phyloP scores from a whole-genome alignment of 306 rosid genomes.

The Castanopsis chinensis region DNA sequence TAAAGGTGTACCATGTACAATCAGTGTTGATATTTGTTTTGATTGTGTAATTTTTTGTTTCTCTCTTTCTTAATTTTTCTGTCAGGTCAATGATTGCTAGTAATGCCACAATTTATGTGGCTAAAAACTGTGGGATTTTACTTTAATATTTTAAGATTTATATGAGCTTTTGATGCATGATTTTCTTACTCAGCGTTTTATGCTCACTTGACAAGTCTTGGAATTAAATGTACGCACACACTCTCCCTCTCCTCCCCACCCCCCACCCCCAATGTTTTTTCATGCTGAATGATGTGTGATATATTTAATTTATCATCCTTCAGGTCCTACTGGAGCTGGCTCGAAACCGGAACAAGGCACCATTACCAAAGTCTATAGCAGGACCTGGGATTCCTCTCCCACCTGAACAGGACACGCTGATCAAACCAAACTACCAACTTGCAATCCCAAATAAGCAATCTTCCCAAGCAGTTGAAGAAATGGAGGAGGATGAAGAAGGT shows the following conservation, averaged over 20 bases:
- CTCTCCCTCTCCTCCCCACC: not conserved
- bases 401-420: conserved; percentile 72
- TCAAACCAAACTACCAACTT: conserved; percentile 78
- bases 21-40: too few relatives aligned
- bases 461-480: conserved; percentile 64
- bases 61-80: not conserved
- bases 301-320: conserved; percentile 11
- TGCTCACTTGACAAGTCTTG: not conserved
- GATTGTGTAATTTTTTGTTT: not conserved
- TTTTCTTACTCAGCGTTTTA: conserved; percentile 1
- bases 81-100: not conserved
- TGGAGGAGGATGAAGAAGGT: conserved; percentile 60
- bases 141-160: not conserved
- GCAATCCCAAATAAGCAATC: conserved; percentile 70
- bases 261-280: not conserved
- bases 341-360: conserved; percentile 73
- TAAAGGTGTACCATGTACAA: too few relatives aligned
- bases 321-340: conserved; percentile 86
- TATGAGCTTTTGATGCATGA: not conserved
- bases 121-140: not conserved
- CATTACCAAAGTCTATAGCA: conserved; percentile 59
- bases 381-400: conserved; percentile 81
- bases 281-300: not conserved
- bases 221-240: not conserved
- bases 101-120: not conserved